Evolutionary conservation across 2,329 filamentous ascomycete species (phyloP).

Genomic region (Xylogone sp.): DNA sequence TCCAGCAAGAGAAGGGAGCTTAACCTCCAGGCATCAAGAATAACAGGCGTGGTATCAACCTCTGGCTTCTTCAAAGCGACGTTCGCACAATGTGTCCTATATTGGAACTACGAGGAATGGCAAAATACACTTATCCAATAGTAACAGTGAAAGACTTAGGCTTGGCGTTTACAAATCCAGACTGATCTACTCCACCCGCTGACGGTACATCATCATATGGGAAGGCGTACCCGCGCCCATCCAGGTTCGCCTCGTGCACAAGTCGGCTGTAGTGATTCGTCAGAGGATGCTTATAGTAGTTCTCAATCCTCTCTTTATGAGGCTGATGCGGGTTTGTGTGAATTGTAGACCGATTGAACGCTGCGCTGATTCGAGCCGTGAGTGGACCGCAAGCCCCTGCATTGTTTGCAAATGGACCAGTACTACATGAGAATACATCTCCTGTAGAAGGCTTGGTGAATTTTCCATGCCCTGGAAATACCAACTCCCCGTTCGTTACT

Average conservation of each 20-base stretch:
- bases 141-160: conserved; percentile 14
- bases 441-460: conserved; percentile 55
- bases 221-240: conserved; percentile 61
- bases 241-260: conserved; percentile 55
- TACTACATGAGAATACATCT: conserved; percentile 66
- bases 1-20: too few relatives aligned
- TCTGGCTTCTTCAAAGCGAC: too few relatives aligned
- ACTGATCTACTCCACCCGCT: conserved; percentile 52
- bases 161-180: conserved; percentile 53
- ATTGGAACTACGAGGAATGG: too few relatives aligned
- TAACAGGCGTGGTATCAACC: too few relatives aligned
- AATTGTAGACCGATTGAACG: conserved; percentile 21
- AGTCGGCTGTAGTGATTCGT: conserved; percentile 64
- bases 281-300: conserved; percentile 48
- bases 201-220: conserved; percentile 66
- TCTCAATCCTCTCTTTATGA: conserved; percentile 40
- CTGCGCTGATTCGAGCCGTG: conserved; percentile 20
- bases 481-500: conserved; percentile 45
- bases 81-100: too few relatives aligned
- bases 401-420: conserved; percentile 51
- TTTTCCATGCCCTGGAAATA: conserved; percentile 38
- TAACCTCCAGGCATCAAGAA: too few relatives aligned
- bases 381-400: conserved; percentile 12
- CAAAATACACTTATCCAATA: conserved; percentile 7
- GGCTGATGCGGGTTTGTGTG: conserved; percentile 44